These are phyloP conservation scores for Podaxis pistillaris DNA, from an alignment of 768 basidiomycete species.

Conservation along the genomic window DNA sequence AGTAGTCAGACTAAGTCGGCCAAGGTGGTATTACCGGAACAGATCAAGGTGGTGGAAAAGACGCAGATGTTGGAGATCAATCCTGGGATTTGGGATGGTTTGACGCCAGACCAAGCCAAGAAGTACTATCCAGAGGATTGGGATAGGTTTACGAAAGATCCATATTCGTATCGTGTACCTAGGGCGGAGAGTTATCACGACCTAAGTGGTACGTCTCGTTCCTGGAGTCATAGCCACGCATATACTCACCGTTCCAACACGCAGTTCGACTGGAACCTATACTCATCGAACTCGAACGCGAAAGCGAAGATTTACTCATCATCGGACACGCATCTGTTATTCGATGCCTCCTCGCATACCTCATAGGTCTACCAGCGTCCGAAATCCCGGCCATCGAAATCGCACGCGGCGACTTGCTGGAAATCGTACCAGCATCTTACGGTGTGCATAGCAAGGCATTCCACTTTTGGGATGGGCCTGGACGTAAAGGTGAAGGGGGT, in stretches of 20 bases:
- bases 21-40: neutral
- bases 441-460: constrained; percentile 89
- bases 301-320: constrained; percentile 92
- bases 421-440: constrained; percentile 85
- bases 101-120: constrained; percentile 86
- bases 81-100: constrained; percentile 95
- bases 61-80: constrained; percentile 98
- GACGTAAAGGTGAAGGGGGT: constrained; percentile 46
- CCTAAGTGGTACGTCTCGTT: constrained; percentile 55
- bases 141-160: constrained; percentile 89
- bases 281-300: constrained; percentile 90
- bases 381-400: constrained; percentile 99
- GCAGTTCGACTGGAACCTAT: constrained; percentile 91
- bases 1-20: neutral
- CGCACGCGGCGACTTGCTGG: constrained; percentile 93
- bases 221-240: neutral
- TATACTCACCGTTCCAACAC: neutral
- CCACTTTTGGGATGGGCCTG: constrained; percentile 91
- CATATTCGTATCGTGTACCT: constrained; percentile 89
- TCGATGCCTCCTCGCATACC: constrained; percentile 89
- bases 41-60: constrained; percentile 88
- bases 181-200: constrained; percentile 98
- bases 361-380: constrained; percentile 89
- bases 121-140: constrained; percentile 93
- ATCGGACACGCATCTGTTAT: constrained; percentile 98